phyloP scores from a whole-genome alignment of 495 filamentous ascomycete genomes.

The Cairneyella variabilis region DNA sequence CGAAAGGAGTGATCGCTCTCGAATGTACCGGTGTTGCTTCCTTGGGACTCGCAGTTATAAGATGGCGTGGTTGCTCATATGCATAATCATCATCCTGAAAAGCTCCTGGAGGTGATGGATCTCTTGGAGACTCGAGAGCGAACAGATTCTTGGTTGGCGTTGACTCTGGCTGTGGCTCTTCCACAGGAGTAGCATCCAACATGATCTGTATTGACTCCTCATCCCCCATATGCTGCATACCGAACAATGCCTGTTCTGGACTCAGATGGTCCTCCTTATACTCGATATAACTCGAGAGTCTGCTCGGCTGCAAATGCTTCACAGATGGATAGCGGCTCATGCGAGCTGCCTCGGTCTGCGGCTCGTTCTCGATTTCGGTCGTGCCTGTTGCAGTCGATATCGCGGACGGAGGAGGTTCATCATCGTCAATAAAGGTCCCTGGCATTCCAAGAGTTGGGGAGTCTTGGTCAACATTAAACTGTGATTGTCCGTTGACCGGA shows the following conservation, averaged over 20 bases:
- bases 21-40: neutral
- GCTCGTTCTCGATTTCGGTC: constrained; percentile 69
- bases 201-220: constrained; percentile 61
- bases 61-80: neutral
- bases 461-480: constrained; percentile 32
- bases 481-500: neutral
- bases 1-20: neutral
- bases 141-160: constrained; percentile 18
- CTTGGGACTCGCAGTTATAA: constrained; percentile 13
- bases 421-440: constrained; percentile 47
- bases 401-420: constrained; percentile 45
- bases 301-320: constrained; percentile 17
- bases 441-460: constrained; percentile 71
- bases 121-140: neutral
- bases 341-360: constrained; percentile 54
- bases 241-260: constrained; percentile 21
- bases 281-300: constrained; percentile 10
- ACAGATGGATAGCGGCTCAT: constrained; percentile 18
- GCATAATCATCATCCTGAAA: constrained; percentile 8
- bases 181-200: constrained; percentile 43
- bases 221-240: constrained; percentile 27
- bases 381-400: constrained; percentile 54
- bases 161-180: constrained; percentile 22
- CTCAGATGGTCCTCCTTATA: constrained; percentile 17
- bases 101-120: constrained; percentile 12